A percentile compares a stretch with the other conserved stretches of the same genome.
Conservation (phyloP, 2,329 filamentous ascomycete species). For the Fusarium sp. region DNA sequence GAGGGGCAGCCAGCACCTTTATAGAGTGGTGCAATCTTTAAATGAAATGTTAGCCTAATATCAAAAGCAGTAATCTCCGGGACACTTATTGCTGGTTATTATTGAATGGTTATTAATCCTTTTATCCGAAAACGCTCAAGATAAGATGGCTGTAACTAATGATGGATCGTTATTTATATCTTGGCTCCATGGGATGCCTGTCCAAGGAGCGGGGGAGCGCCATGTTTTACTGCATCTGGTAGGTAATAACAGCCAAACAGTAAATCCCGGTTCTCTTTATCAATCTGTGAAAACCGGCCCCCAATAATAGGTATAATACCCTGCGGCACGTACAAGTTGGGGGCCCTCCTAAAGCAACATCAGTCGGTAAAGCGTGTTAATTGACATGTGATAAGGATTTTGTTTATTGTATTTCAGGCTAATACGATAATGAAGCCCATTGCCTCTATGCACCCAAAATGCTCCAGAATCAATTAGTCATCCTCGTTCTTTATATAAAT, state of each 20-base stretch:
- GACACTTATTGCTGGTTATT: background rate
- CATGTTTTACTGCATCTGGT: background rate
- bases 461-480: too few relatives aligned
- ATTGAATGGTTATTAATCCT: background rate
- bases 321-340: background rate
- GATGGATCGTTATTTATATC: background rate
- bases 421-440: background rate
- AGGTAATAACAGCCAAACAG: background rate
- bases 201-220: background rate
- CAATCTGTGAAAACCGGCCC: background rate
- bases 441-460: too few relatives aligned
- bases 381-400: background rate
- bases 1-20: background rate
- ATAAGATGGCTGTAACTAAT: background rate
- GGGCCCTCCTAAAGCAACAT: background rate
- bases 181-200: background rate
- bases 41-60: background rate
- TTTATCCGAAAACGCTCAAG: background rate
- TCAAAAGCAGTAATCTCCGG: background rate
- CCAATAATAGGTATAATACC: background rate
- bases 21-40: background rate
- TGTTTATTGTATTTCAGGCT: background rate
- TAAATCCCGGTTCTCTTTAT: background rate
- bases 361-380: background rate
- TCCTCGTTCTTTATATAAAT: too few relatives aligned